These are phyloP conservation scores for Fagus sylvatica DNA, from an alignment of 306 rosid genomes.

Conservation along the genomic window DNA sequence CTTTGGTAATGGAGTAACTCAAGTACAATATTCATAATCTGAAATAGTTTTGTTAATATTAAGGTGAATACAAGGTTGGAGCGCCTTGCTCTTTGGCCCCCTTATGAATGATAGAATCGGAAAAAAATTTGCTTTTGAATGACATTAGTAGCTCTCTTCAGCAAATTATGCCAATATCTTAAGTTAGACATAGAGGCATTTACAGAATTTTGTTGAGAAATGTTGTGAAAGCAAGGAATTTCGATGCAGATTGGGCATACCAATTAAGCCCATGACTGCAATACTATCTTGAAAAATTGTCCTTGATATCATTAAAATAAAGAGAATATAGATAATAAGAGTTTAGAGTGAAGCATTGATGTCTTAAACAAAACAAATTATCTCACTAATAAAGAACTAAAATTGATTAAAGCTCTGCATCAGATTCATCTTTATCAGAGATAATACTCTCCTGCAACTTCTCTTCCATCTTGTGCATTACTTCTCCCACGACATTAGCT, in stretches of 20 bases:
- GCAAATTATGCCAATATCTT: too few species aligned
- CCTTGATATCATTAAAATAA: not conserved
- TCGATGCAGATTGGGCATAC: too few species aligned
- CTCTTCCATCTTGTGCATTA: slow-evolving; percentile 40
- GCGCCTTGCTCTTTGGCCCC: too few species aligned
- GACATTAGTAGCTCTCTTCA: too few species aligned
- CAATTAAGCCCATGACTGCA: too few species aligned
- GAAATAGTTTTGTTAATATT: not conserved
- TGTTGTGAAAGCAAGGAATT: too few species aligned
- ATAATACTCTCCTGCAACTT: slow-evolving; percentile 28
- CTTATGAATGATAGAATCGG: too few species aligned
- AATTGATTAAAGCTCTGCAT: slow-evolving; percentile 45
- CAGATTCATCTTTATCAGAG: slow-evolving; percentile 31
- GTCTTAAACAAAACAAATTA: slow-evolving; percentile 2
- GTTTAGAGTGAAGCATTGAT: not conserved
- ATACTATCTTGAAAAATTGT: too few species aligned
- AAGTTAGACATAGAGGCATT: too few species aligned
- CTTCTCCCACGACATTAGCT: slow-evolving; percentile 46
- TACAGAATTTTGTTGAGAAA: too few species aligned
- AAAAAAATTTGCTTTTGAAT: too few species aligned
- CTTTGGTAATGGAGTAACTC: not conserved
- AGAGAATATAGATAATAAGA: not conserved
- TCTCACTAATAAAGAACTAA: not conserved
- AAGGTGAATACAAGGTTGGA: too few species aligned
- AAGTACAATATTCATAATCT: not conserved